These are phyloP conservation scores for Aquilaria sinensis DNA, from an alignment of 345 rosid genomes.

Conservation along the genomic window DNA sequence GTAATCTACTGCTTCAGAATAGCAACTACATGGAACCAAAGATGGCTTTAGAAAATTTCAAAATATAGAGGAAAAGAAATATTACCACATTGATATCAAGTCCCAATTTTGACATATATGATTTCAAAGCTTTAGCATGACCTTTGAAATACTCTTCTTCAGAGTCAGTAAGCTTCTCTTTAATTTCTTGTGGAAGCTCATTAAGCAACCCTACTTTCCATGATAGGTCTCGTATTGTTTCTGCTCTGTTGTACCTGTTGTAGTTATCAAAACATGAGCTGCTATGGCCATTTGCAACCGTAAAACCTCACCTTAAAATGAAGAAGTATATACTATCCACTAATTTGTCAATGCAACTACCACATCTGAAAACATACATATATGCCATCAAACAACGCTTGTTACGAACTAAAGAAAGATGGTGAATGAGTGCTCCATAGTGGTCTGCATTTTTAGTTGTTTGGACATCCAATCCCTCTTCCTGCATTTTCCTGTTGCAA, in stretches of 20 bases:
- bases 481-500: constrained; percentile 74
- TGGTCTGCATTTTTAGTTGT: constrained; percentile 80
- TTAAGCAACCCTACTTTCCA: constrained; percentile 74
- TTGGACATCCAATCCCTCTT: constrained; percentile 69
- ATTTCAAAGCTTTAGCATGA: constrained; percentile 57
- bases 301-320: constrained; percentile 3
- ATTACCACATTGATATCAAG: constrained; percentile 81
- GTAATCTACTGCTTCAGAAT: no score
- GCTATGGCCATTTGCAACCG: background rate
- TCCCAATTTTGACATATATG: constrained; percentile 65
- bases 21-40: no score
- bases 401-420: constrained; percentile 76
- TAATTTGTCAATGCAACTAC: constrained; percentile 5
- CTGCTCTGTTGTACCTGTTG: constrained; percentile 77
- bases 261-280: constrained; percentile 11
- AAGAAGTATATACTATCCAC: background rate
- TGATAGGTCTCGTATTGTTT: constrained; percentile 56
- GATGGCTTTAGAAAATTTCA: no score
- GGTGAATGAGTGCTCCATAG: constrained; percentile 84
- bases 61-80: background rate
- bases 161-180: constrained; percentile 52
- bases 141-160: constrained; percentile 69
- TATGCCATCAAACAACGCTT: constrained; percentile 97
- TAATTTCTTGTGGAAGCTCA: constrained; percentile 70
- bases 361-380: constrained; percentile 36